Conservation (phyloP, 345 rosid species). For the Capsella bursapastoris region DNA sequence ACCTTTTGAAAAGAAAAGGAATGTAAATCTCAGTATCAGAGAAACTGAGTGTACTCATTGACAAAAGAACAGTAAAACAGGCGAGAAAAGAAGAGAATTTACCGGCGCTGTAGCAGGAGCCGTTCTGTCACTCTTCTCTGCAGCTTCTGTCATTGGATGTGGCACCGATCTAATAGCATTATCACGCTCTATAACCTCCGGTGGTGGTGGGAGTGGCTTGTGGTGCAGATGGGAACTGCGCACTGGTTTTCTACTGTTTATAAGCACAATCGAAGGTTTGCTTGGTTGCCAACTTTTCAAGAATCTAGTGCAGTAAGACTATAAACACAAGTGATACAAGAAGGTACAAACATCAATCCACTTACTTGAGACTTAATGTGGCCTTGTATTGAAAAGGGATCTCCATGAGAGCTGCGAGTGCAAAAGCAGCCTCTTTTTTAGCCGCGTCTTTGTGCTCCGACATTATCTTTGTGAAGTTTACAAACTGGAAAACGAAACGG, state of each 20-base stretch:
- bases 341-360: constrained; percentile 44
- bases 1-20: constrained; percentile 50
- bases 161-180: constrained; percentile 53
- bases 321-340: background rate
- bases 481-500: constrained; percentile 59
- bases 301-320: constrained; percentile 10
- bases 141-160: constrained; percentile 30
- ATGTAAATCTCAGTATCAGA: background rate
- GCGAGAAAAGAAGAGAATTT: background rate
- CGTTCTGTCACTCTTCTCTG: constrained; percentile 49
- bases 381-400: constrained; percentile 90
- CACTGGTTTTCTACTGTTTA: constrained; percentile 49
- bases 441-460: constrained; percentile 62
- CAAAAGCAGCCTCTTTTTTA: constrained; percentile 85
- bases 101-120: constrained; percentile 53
- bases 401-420: constrained; percentile 98
- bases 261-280: constrained; percentile 32
- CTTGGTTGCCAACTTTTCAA: constrained; percentile 26
- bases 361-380: constrained; percentile 58
- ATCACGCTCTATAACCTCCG: constrained; percentile 67
- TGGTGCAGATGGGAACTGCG: constrained; percentile 36
- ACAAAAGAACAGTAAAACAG: constrained; percentile 4
- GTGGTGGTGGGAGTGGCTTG: constrained; percentile 81
- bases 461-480: constrained; percentile 89
- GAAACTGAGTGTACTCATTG: background rate